Conservation (phyloP, 306 rosid species). For the Mucuna pruriens region DNA sequence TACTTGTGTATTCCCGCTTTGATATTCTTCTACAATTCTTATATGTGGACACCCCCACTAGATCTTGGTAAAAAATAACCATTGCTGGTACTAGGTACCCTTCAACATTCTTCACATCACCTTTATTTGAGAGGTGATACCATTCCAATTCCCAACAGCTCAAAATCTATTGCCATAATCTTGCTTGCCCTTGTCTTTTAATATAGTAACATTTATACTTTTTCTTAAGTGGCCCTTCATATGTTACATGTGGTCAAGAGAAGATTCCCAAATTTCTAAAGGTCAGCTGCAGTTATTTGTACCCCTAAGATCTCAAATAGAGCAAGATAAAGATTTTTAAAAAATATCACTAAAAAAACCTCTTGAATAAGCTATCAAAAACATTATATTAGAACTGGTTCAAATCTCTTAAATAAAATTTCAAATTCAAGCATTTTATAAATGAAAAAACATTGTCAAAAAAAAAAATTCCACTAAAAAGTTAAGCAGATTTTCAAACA, state of each 20-base stretch:
- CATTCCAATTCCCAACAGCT: background rate
- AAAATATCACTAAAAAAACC: background rate
- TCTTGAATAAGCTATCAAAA: no score
- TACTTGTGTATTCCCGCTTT: background rate
- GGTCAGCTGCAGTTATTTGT: background rate
- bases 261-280: background rate
- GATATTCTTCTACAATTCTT: constrained; percentile 30
- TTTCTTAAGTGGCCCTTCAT: constrained; percentile 18
- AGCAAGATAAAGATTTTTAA: background rate
- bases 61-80: constrained; percentile 5
- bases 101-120: background rate
- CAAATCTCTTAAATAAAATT: no score
- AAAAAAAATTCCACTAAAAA: no score
- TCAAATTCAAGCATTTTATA: no score
- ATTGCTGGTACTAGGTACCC: background rate
- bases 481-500: no score
- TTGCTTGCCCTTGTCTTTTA: background rate
- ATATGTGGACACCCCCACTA: background rate
- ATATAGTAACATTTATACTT: background rate
- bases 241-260: background rate
- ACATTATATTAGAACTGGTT: no score
- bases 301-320: constrained; percentile 10
- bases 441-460: no score
- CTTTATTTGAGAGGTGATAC: background rate
- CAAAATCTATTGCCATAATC: background rate